These are phyloP conservation scores for Dioscorea cayenensis DNA, from an alignment of 116 monocot species.

Conservation along the genomic window DNA sequence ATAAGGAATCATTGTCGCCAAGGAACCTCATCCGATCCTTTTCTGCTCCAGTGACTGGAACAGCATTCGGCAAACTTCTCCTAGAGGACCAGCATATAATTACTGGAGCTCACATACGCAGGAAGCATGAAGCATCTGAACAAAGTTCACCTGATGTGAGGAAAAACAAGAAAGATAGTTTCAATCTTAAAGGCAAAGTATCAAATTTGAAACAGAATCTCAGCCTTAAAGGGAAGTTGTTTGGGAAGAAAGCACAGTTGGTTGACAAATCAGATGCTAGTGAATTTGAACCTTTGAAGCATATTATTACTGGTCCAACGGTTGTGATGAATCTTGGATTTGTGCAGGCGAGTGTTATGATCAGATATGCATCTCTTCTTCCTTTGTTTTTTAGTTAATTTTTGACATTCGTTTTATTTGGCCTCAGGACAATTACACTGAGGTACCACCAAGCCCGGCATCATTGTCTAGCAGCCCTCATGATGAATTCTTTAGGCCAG, in stretches of 20 bases:
- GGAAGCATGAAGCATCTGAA: slow-evolving; percentile 42
- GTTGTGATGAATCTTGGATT: slow-evolving; percentile 17
- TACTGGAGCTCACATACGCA: slow-evolving; percentile 22
- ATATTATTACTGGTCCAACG: slow-evolving; percentile 23
- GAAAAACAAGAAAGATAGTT: slow-evolving; percentile 50
- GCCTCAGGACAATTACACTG: slow-evolving; percentile 28
- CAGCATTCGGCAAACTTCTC: slow-evolving; percentile 51
- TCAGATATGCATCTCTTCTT: background rate
- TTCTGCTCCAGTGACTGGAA: slow-evolving; percentile 68
- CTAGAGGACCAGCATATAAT: slow-evolving; percentile 38
- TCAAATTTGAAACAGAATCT: slow-evolving; percentile 61
- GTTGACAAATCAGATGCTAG: slow-evolving; percentile 15
- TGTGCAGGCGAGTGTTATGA: slow-evolving; percentile 8
- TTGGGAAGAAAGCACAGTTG: slow-evolving; percentile 49
- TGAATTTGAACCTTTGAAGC: slow-evolving; percentile 23
- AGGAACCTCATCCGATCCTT: slow-evolving; percentile 68
- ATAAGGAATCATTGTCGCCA: slow-evolving; percentile 27
- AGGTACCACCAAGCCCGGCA: slow-evolving; percentile 84
- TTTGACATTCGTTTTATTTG: background rate
- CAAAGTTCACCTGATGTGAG: slow-evolving; percentile 14
- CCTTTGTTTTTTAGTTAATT: background rate
- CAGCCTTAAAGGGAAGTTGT: slow-evolving; percentile 47
- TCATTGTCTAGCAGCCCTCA: slow-evolving; percentile 49
- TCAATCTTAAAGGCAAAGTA: slow-evolving; percentile 58
- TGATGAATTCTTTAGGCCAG: slow-evolving; percentile 37